A percentile compares a stretch with the other conserved stretches of the same genome.
phyloP scores from a whole-genome alignment of 768 basidiomycete species.

The Rhizopogon vesiculosus region DNA sequence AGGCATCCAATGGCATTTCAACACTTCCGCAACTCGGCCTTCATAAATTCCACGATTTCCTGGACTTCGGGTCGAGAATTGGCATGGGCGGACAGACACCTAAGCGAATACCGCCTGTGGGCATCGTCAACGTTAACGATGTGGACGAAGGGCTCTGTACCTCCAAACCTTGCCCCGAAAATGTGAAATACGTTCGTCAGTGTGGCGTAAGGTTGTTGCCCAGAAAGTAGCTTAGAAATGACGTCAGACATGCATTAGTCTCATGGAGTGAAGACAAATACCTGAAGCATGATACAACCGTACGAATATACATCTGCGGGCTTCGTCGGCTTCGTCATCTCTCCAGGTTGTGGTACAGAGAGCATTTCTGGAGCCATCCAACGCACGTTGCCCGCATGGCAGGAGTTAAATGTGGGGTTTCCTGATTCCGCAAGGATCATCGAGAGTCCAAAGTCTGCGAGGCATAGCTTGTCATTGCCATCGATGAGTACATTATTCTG shows the following conservation, averaged over 20 bases:
- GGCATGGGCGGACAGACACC: background rate
- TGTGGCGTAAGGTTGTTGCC: background rate
- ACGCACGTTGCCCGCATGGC: conserved; percentile 26
- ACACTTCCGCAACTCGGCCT: background rate
- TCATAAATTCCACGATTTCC: background rate
- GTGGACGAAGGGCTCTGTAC: background rate
- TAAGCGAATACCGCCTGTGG: background rate
- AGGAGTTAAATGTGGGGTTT: conserved; percentile 12
- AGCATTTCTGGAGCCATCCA: conserved; percentile 37
- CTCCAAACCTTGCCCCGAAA: background rate
- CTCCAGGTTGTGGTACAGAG: conserved; percentile 8
- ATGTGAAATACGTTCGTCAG: background rate
- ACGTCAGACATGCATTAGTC: background rate
- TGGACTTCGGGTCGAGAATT: background rate
- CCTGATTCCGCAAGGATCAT: conserved; percentile 6
- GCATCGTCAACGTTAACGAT: background rate
- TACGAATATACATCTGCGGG: conserved; percentile 34
- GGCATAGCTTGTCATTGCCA: conserved; percentile 7
- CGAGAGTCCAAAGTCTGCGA: conserved; percentile 30
- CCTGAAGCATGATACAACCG: conserved; percentile 29
- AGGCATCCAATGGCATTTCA: background rate
- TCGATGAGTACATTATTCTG: conserved; percentile 21
- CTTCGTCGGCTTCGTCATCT: conserved; percentile 11
- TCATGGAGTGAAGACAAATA: conserved; percentile 8
- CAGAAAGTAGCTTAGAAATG: background rate